Evolutionary conservation across 345 rosid species (phyloP), one percentile per base, ranked within the genome.

Genomic region (Populus alba): DNA sequence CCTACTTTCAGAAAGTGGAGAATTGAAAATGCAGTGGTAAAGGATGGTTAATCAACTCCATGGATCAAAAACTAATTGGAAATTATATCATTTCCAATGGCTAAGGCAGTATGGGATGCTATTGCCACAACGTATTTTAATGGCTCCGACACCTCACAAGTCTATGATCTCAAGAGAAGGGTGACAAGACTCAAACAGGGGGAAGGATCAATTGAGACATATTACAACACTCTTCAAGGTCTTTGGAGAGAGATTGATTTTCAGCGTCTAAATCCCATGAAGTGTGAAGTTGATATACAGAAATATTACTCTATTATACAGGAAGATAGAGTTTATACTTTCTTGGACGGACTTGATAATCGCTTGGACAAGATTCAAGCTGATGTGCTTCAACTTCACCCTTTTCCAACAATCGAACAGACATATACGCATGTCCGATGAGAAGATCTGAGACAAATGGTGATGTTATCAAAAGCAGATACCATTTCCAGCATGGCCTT

Each of bases 21-120:
- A 43, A 70, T 33, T 23, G 35, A 70, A 35, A 70, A 70, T 13
- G 73, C 55, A 12, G n/a, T 70, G 73, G 73, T 70, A 45, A 70
- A 70, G 6, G 73, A 25, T 70, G 57, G 59, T 6, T 35, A 35
- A 35, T 35, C 17, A 68, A 22, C 5, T 27, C 27, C 27, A 27
- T 27, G 27, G 27, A 27, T 27, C 27, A 1, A 27, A 27, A 27
- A 1, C 27, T 27, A 27, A 27, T 27, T 27, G 27, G 27, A 27
- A 27, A 27, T 27, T 27, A 27, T 1, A 27, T 27, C 27, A 27
- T 27, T 27, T 27, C 27, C 27, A 27, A 27, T 27, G 12, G 57
- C 9, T 11, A 70, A 70, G 22, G 73, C 12, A 43, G 35, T 70
- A 25, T 45, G 57, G 23, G 59, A 45, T 41, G 22, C 38, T 41